Evolutionary conservation across 2,329 filamentous ascomycete genomes (phyloP), one percentile per base, ranked within the genome.

Genomic region (Sclerotinia sclerotiorum): DNA sequence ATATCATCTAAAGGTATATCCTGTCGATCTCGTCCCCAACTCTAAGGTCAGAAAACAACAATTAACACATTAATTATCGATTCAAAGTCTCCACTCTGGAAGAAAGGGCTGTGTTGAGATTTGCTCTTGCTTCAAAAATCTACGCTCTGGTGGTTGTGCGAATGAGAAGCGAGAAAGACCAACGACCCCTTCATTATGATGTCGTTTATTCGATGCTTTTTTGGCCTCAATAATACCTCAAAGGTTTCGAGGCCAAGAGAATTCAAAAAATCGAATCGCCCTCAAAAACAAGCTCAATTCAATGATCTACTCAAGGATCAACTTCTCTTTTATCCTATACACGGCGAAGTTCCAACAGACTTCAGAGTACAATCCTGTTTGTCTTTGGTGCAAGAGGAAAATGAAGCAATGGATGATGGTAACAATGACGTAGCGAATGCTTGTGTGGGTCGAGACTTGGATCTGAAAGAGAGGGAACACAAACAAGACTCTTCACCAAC

Each of bases 351-450:
- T 44, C n/a, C 68, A 15, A 65, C 69, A 42, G 66, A 67, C 46
- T 52, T 65, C 44, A 64, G 60, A 32, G 66, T 48, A 24, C 72
- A 71, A 67, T 69, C 69, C 24, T 68, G 56, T 58, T 64, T 70
- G 51, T 39, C 48, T 21, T 39, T 67, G 48, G 46, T 70, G 44
- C 56, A 49, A 65, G 66, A 65, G 57, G 65, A 63, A 8, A 24
- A 46, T 19, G 65, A 64, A 68, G 44, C 52, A 51, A 42, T 51
- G 54, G 39, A 29, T 52, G 65, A 61, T n/a, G 57, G 5, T 5
- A 46, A 65, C 27, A 51, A 68, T 65, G 66, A 68, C 51, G 60
- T 68, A 49, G 49, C 24, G 13, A 39, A 27, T 64, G 39, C 42
- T 48, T 24, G 24, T 64, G 46, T 21, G 24, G 29, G 46, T 62